Conservation (phyloP, 1,139 yeast species). For the Suhomyces ambrosiae region DNA sequence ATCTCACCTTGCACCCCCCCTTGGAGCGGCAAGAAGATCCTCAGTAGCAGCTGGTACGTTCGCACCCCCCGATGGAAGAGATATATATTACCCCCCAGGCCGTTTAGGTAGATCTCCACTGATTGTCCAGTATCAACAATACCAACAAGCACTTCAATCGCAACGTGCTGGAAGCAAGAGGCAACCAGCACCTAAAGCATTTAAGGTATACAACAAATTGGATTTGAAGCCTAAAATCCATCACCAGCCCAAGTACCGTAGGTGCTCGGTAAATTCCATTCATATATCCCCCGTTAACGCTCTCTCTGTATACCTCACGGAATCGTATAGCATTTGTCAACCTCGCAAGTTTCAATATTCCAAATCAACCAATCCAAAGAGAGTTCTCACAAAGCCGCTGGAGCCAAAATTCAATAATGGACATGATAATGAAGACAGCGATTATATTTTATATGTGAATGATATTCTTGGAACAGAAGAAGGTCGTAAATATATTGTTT, state of each 20-base stretch:
- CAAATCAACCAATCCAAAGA: slow-evolving; percentile 81
- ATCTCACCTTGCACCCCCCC: slow-evolving; percentile 10
- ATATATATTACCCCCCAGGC: slow-evolving; percentile 15
- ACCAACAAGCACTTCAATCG: slow-evolving; percentile 34
- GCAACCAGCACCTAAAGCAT: slow-evolving; percentile 42
- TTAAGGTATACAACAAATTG: slow-evolving; percentile 39
- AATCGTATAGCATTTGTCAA: slow-evolving; percentile 84
- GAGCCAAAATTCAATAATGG: slow-evolving; percentile 85
- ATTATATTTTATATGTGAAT: slow-evolving; percentile 90
- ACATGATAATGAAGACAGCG: slow-evolving; percentile 83
- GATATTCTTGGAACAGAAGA: slow-evolving; percentile 90
- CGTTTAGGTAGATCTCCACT: slow-evolving; percentile 35
- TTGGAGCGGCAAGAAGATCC: slow-evolving; percentile 16
- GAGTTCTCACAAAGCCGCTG: slow-evolving; percentile 91
- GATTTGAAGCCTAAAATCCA: slow-evolving; percentile 69
- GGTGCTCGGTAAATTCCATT: slow-evolving; percentile 77
- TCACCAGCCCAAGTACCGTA: slow-evolving; percentile 70
- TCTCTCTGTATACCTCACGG: slow-evolving; percentile 72
- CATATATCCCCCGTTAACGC: slow-evolving; percentile 88
- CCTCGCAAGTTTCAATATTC: slow-evolving; percentile 81
- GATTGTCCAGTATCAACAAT: slow-evolving; percentile 43
- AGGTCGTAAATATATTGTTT: slow-evolving; percentile 81
- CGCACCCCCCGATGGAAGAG: slow-evolving; percentile 10
- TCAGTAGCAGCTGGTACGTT: slow-evolving; percentile 14
- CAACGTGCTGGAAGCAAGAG: slow-evolving; percentile 25